Evolutionary conservation across 768 basidiomycete species (phyloP).

Genomic region (Mrakia blollopis): DNA sequence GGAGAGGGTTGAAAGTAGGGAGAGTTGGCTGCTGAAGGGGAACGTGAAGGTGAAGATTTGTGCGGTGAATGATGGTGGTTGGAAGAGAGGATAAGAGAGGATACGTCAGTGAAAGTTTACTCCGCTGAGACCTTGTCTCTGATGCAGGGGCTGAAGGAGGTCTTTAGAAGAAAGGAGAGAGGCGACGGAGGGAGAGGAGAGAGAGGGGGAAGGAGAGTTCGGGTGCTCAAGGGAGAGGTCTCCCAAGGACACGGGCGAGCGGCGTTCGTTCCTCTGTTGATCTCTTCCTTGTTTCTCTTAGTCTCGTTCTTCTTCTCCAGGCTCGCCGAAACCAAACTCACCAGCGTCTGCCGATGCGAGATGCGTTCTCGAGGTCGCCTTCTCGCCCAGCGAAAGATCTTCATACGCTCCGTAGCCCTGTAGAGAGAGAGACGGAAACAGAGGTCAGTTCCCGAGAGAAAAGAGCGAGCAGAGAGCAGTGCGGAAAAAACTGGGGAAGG

Average conservation of each 20-base stretch:
- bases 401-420: slow-evolving; percentile 7
- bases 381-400: slow-evolving; percentile 9
- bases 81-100: background rate
- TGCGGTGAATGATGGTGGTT: background rate
- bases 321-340: background rate
- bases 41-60: too few species aligned
- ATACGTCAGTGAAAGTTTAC: background rate
- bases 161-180: too few species aligned
- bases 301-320: too few species aligned
- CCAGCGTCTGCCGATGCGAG: background rate
- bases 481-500: background rate
- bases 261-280: background rate
- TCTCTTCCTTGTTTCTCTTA: background rate
- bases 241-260: too few species aligned
- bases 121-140: background rate
- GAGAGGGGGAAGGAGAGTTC: background rate
- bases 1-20: background rate
- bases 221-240: too few species aligned
- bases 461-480: background rate
- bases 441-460: too few species aligned
- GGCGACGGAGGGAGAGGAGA: background rate
- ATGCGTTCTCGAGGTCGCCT: slow-evolving; percentile 2
- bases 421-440: too few species aligned
- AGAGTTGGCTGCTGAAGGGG: background rate
- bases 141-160: background rate